Conservation (phyloP, 2,329 filamentous ascomycete genomes). For the Colletotrichum karsti region DNA sequence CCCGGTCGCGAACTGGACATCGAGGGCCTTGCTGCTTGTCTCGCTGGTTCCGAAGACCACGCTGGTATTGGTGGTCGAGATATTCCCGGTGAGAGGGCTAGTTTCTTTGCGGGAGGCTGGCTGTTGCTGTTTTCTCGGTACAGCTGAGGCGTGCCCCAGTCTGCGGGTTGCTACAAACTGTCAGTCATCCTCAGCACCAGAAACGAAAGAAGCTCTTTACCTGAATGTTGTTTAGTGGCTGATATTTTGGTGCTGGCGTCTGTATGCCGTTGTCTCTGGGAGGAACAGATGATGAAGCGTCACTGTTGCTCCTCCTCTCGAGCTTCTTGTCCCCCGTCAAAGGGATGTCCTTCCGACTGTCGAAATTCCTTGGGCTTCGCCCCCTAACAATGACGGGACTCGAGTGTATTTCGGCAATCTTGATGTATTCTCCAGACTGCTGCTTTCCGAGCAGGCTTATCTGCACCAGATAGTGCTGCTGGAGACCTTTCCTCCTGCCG, state of each 20-base stretch:
- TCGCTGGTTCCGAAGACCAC: conserved; percentile 50
- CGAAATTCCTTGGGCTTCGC: conserved; percentile 92
- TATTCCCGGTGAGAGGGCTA: conserved; percentile 61
- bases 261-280: conserved; percentile 35
- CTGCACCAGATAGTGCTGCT: conserved; percentile 93
- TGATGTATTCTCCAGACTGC: conserved; percentile 71
- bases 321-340: conserved; percentile 65
- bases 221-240: conserved; percentile 43
- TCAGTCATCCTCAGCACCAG: conserved; percentile 23
- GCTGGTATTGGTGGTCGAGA: conserved; percentile 62
- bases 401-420: conserved; percentile 86
- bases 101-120: conserved; percentile 60
- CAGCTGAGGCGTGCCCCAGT: conserved; percentile 55
- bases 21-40: neutral
- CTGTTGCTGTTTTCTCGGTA: conserved; percentile 44
- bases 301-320: conserved; percentile 53
- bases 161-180: conserved; percentile 42
- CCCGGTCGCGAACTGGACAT: conserved; percentile 20
- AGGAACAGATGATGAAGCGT: conserved; percentile 7
- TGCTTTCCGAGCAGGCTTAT: conserved; percentile 84
- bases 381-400: conserved; percentile 96
- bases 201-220: conserved; percentile 34
- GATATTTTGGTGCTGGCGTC: conserved; percentile 32
- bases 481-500: conserved; percentile 89
- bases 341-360: conserved; percentile 86